Evolutionary conservation across 2,329 filamentous ascomycete species (phyloP).

Genomic region (Pseudonectria foliicola): DNA sequence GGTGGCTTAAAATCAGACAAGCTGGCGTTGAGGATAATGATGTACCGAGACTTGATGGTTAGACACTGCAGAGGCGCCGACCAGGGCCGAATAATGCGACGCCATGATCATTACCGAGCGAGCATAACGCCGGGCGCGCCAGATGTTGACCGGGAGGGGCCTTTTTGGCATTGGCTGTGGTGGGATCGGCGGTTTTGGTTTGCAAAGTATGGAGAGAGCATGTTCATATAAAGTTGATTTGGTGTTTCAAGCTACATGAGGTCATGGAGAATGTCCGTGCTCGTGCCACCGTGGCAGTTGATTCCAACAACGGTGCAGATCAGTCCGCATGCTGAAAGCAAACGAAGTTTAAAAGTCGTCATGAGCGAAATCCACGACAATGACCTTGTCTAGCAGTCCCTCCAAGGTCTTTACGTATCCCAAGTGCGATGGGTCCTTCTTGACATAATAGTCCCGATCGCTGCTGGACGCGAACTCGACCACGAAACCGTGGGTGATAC

Average conservation of each 20-base stretch:
- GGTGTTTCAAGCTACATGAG: too few relatives aligned
- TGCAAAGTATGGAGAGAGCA: too few relatives aligned
- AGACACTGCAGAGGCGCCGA: constrained; percentile 16
- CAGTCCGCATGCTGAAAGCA: too few relatives aligned
- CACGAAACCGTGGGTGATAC: constrained; percentile 63
- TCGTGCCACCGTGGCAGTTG: too few relatives aligned
- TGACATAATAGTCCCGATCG: constrained; percentile 63
- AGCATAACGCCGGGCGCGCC: constrained; percentile 7
- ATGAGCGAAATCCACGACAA: constrained; percentile 54
- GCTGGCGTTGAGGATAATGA: constrained; percentile 31
- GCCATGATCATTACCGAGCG: constrained; percentile 12
- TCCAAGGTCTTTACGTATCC: constrained; percentile 48
- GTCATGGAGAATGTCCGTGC: too few relatives aligned
- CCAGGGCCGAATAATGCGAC: constrained; percentile 15
- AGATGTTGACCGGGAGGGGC: too few relatives aligned
- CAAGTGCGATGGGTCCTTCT: constrained; percentile 56
- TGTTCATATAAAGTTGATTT: too few relatives aligned
- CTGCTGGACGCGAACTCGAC: constrained; percentile 55
- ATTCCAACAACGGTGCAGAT: too few relatives aligned
- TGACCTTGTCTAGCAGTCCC: constrained; percentile 42
- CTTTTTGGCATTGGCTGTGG: too few relatives aligned
- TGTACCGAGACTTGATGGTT: constrained; percentile 25
- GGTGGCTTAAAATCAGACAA: constrained; percentile 55
- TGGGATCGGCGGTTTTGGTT: too few relatives aligned
- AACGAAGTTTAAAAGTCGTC: constrained; percentile 32